These are phyloP conservation scores for Seminavis robusta DNA, from an alignment of 108 stramenopile genomes.

Conservation along the genomic window DNA sequence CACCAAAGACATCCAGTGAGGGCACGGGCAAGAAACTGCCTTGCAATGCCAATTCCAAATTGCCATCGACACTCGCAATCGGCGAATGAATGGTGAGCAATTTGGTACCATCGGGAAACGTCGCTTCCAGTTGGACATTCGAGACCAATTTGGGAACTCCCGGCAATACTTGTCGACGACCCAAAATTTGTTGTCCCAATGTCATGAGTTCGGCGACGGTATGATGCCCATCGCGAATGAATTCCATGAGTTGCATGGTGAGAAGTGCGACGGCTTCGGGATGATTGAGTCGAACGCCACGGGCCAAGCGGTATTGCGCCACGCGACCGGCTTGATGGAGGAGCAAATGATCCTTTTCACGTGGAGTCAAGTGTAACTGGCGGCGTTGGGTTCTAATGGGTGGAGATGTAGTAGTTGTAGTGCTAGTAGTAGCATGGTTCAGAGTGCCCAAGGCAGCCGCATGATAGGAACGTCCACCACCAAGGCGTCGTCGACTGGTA, in stretches of 20 bases:
- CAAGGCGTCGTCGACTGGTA: no score
- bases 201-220: constrained; percentile 89
- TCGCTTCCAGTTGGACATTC: constrained; percentile 97
- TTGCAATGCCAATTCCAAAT: constrained; percentile 83
- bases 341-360: constrained; percentile 85
- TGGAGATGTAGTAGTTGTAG: no score
- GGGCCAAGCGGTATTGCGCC: constrained; percentile 92
- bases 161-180: constrained; percentile 79
- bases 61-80: constrained; percentile 69
- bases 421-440: no score
- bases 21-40: constrained; percentile 92
- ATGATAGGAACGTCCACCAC: no score
- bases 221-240: constrained; percentile 84
- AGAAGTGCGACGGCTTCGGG: constrained; percentile 90
- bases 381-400: constrained; percentile 10
- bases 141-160: constrained; percentile 80
- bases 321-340: constrained; percentile 85
- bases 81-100: constrained; percentile 93
- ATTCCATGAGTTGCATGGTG: constrained; percentile 92
- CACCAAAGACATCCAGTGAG: constrained; percentile 52
- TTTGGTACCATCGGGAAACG: constrained; percentile 98
- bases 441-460: no score
- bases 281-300: constrained; percentile 85
- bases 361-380: constrained; percentile 57
- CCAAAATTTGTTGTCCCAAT: constrained; percentile 78